phyloP scores from a whole-genome alignment of 306 rosid species.

The Rosa lucieae region DNA sequence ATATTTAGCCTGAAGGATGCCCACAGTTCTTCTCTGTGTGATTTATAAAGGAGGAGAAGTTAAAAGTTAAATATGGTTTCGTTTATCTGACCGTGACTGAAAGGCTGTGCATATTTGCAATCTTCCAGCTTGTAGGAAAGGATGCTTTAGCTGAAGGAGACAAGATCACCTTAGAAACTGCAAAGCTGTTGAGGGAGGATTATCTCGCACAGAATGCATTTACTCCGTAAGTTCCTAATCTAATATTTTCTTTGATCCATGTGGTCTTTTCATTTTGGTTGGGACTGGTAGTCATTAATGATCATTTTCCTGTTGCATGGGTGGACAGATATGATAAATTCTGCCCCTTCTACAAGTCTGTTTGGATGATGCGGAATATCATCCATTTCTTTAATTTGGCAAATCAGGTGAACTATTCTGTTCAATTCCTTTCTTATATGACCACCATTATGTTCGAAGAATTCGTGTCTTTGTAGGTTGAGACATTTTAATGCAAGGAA shows the following conservation, averaged over 20 bases:
- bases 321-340: constrained; percentile 85
- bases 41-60: not conserved
- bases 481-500: not conserved
- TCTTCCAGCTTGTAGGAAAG: constrained; percentile 93
- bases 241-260: not conserved
- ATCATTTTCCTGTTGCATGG: constrained; percentile 23
- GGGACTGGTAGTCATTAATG: not conserved
- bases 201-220: constrained; percentile 99
- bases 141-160: constrained; percentile 99
- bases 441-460: not conserved
- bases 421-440: constrained; percentile 1
- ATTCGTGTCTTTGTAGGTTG: not conserved
- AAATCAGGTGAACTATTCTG: constrained; percentile 62
- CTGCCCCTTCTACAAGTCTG: constrained; percentile 99
- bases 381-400: constrained; percentile 97
- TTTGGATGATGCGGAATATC: constrained; percentile 99
- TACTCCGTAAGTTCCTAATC: constrained; percentile 68
- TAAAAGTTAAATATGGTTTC: not conserved
- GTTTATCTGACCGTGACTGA: not conserved
- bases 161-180: constrained; percentile 97
- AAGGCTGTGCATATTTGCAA: not conserved
- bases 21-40: not conserved
- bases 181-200: constrained; percentile 99
- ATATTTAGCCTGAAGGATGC: not conserved
- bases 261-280: not conserved